Conservation (phyloP, 1,139 yeast species). For the Kodamaea plutei region DNA sequence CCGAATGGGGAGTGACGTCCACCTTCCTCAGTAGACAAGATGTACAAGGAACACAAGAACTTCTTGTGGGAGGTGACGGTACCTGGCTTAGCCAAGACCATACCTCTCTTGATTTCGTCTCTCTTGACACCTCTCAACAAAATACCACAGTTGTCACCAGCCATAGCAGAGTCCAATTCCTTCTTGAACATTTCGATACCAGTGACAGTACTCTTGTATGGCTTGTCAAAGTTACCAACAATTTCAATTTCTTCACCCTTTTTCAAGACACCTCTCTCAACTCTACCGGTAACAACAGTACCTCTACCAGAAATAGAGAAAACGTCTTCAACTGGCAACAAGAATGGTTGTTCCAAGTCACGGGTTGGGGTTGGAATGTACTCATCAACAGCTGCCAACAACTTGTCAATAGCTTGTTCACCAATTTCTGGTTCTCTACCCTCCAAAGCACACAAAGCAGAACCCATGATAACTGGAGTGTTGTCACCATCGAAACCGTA, state of each 20-base stretch:
- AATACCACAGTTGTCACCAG: conserved; percentile 99
- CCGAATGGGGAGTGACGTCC: conserved; percentile 99
- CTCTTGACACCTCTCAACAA: conserved; percentile 97
- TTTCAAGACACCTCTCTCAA: conserved; percentile 94
- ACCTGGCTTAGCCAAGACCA: conserved; percentile 94
- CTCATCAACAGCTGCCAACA: conserved; percentile 90
- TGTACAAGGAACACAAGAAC: conserved; percentile 89
- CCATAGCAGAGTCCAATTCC: conserved; percentile 95
- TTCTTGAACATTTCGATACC: conserved; percentile 99
- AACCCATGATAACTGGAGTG: conserved; percentile 97
- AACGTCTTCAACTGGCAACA: conserved; percentile 96
- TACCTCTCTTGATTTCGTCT: conserved; percentile 95
- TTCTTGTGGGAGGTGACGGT: conserved; percentile 90
- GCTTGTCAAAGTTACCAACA: conserved; percentile 85
- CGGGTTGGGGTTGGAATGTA: conserved; percentile 95
- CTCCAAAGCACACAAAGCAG: conserved; percentile 96
- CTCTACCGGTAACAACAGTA: conserved; percentile 98
- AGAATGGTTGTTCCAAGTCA: conserved; percentile 93
- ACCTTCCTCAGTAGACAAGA: conserved; percentile 95
- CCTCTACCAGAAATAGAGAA: conserved; percentile 99
- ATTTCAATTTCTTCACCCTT: conserved; percentile 98
- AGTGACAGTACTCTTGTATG: conserved; percentile 90
- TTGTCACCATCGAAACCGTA: conserved; percentile 98
- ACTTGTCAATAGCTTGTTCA: conserved; percentile 72
- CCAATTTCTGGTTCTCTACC: conserved; percentile 90